Percentiles rank a stretch among this genome's conserved stretches.
These are phyloP conservation scores for Globisporangium takayamanum DNA, from an alignment of 352 stramenopile genomes.

Conservation along the genomic window DNA sequence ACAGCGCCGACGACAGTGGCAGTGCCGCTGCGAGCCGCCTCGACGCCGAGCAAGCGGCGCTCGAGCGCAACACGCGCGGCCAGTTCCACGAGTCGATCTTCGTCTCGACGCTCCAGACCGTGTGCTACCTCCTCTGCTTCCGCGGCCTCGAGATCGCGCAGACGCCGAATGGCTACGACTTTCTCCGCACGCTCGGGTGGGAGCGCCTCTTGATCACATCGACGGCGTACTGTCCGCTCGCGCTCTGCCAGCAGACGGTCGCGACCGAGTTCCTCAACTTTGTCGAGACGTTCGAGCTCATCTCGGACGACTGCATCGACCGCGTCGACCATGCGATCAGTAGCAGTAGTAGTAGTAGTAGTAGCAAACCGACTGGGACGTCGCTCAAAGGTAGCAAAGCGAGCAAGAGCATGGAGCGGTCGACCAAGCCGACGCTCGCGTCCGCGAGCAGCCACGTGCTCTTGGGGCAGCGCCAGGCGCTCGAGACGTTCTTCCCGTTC, in stretches of 20 bases:
- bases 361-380: not conserved
- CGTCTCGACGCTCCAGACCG: constrained; percentile 88
- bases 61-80: constrained; percentile 17
- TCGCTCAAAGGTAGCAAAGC: constrained; percentile 24
- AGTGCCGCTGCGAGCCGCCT: not conserved
- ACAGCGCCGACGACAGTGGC: not conserved
- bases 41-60: constrained; percentile 18
- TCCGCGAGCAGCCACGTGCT: constrained; percentile 18
- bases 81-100: constrained; percentile 69
- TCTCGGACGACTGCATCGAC: constrained; percentile 73
- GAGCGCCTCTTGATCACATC: constrained; percentile 60
- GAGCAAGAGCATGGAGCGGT: constrained; percentile 64
- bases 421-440: constrained; percentile 34
- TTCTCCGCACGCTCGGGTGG: constrained; percentile 78
- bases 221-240: constrained; percentile 55
- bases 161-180: constrained; percentile 64
- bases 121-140: constrained; percentile 98
- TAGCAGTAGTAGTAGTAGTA: constrained; percentile 1
- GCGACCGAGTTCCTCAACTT: constrained; percentile 79
- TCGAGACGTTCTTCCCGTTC: constrained; percentile 95
- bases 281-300: constrained; percentile 67
- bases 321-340: constrained; percentile 67
- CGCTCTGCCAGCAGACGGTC: constrained; percentile 75
- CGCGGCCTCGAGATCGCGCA: constrained; percentile 85
- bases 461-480: constrained; percentile 48